Conservation (phyloP, 805 yeast species). For the Suhomyces faveliae region DNA sequence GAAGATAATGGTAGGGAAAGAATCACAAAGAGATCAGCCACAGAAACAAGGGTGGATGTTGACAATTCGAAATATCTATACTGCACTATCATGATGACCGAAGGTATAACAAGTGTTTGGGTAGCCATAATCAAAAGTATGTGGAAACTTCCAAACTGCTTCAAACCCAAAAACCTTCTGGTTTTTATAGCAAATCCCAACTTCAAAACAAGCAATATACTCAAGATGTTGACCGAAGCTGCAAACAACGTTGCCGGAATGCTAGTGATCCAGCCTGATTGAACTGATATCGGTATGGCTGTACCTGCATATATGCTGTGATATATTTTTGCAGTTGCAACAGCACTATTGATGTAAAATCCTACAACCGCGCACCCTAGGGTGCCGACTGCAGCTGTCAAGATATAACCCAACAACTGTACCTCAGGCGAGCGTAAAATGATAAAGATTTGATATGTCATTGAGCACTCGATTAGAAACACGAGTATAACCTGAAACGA, state of each 20-base stretch:
- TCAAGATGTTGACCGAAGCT: constrained; percentile 61
- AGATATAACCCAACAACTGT: constrained; percentile 36
- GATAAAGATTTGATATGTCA: constrained; percentile 69
- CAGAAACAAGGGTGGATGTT: constrained; percentile 40
- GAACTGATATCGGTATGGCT: background rate
- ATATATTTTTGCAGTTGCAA: constrained; percentile 41
- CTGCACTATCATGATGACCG: constrained; percentile 60
- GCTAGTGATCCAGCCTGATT: constrained; percentile 40
- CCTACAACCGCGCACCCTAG: constrained; percentile 57
- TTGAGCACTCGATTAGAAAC: constrained; percentile 57
- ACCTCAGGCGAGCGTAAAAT: constrained; percentile 65
- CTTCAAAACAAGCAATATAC: constrained; percentile 61
- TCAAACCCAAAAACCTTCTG: constrained; percentile 73
- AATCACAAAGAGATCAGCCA: constrained; percentile 62
- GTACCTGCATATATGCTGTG: background rate
- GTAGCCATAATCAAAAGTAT: constrained; percentile 74
- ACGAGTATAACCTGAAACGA: constrained; percentile 60
- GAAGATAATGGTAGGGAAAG: constrained; percentile 79
- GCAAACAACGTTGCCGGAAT: constrained; percentile 65
- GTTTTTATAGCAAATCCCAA: constrained; percentile 65
- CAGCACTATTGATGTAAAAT: constrained; percentile 55
- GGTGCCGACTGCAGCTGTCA: constrained; percentile 37
- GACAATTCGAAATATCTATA: constrained; percentile 25
- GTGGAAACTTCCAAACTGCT: constrained; percentile 80
- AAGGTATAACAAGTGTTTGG: constrained; percentile 81